Conservation (phyloP, 306 rosid genomes). For the Alnus rubra region DNA sequence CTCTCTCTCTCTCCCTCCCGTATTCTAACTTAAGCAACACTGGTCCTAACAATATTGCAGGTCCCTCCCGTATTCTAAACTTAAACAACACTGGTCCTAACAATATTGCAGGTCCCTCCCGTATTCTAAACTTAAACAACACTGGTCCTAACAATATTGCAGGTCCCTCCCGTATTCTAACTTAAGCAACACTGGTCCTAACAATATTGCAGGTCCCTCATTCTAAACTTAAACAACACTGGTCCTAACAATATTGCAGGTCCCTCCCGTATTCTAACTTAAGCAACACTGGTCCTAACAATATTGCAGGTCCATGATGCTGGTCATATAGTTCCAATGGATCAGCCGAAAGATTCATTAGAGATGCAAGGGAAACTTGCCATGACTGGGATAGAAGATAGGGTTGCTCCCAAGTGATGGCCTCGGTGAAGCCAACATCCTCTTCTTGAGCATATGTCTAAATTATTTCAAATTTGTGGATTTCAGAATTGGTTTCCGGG, state of each 20-base stretch:
- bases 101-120: conserved; percentile 51
- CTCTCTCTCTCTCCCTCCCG: conserved; percentile 17
- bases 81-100: background rate
- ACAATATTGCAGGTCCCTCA: conserved; percentile 49
- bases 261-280: no score
- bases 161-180: no score
- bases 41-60: no score
- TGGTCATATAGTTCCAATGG: conserved; percentile 96
- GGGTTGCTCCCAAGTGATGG: conserved; percentile 46
- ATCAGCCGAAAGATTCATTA: conserved; percentile 83
- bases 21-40: background rate
- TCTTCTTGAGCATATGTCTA: conserved; percentile 22
- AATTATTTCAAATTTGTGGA: background rate
- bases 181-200: background rate
- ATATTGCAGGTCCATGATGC: conserved; percentile 60
- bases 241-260: no score
- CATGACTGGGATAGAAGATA: conserved; percentile 22
- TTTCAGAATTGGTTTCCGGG: background rate
- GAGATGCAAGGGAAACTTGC: conserved; percentile 70
- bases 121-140: no score
- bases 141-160: no score
- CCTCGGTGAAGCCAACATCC: conserved; percentile 8
- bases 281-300: background rate
- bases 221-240: no score
- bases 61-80: no score